Evolutionary conservation across 352 stramenopile genomes (phyloP), one percentile per base, ranked within the genome.

Genomic region (Pythium guiyangense): DNA sequence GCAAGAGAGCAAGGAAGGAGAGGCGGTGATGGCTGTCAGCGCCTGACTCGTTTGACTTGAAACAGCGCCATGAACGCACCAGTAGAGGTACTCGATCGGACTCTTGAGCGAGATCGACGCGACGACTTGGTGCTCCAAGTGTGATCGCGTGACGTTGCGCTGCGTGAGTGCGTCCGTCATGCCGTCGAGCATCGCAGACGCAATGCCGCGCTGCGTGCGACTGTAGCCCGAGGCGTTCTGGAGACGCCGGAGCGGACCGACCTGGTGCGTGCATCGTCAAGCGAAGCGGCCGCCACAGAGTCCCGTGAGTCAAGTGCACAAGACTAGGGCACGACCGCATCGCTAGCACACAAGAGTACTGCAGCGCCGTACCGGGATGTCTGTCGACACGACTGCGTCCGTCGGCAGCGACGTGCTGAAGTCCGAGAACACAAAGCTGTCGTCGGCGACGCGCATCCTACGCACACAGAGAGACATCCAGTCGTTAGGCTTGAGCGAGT

Each of bases 361-460:
- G n/a, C n/a, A 31, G 18, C 1, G 8, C 42, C 74, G 50, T 72
- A 93, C 84, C 51, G 84, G 84, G n/a, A 92, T 73, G 35, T 74
- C 84, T 54, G 74, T 75, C 1, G 75, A 49, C 18, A 67, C 57
- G 12, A 94, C 80, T 8, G 74, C 75, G 48, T 94, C 83, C 3
- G 85, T 92, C n/a, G 76, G 55, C 1, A 95, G 60, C 20, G 78
- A 77, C 43, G 85, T 79, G 47, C 75, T 69, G 59, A 95, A 95
- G 50, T 95, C 86, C 10, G 86, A 95, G 57, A 84, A 95, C 25
- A 88, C 75, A 56, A 95, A 95, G 46, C 71, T 90, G 54, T 92
- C 79, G 59, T 93, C 86, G 15, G 81, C 82, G 12, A 93, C 81
- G 46, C 86, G 81, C 81, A 95, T 90, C 85, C 84, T 94, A 43